phyloP scores from a whole-genome alignment of 2,329 filamentous ascomycete genomes.

The Fusarium sp. region DNA sequence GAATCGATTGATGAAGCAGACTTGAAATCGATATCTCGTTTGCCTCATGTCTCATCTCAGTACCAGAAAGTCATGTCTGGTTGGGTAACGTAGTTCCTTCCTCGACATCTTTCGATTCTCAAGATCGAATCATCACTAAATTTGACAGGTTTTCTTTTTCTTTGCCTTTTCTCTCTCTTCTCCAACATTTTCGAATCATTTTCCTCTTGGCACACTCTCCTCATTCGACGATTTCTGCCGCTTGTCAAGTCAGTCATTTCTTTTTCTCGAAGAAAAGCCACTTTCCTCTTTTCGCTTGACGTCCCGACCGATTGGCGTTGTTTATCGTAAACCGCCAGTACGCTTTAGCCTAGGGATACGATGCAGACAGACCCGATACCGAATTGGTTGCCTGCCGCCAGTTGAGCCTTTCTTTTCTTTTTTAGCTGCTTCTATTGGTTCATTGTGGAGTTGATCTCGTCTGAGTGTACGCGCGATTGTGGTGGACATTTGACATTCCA shows the following conservation, averaged over 20 bases:
- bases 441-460: conserved; percentile 32
- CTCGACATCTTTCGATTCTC: background rate
- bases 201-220: background rate
- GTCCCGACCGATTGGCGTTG: conserved; percentile 22
- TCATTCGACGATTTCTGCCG: background rate
- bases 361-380: background rate
- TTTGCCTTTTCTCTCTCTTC: background rate
- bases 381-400: conserved; percentile 1
- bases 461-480: background rate
- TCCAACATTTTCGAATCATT: background rate
- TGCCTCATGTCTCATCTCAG: background rate
- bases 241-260: background rate
- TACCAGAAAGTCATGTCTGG: background rate
- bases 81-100: background rate
- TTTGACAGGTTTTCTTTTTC: background rate
- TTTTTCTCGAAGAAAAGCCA: background rate
- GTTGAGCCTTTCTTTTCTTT: background rate
- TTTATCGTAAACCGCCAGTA: conserved; percentile 9
- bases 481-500: background rate
- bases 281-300: conserved; percentile 20
- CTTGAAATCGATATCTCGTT: background rate
- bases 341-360: background rate
- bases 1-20: background rate
- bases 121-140: background rate
- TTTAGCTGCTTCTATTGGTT: conserved; percentile 11